These are phyloP conservation scores for Fusarium sp. DNA, from an alignment of 2,329 filamentous ascomycete genomes.

Conservation along the genomic window DNA sequence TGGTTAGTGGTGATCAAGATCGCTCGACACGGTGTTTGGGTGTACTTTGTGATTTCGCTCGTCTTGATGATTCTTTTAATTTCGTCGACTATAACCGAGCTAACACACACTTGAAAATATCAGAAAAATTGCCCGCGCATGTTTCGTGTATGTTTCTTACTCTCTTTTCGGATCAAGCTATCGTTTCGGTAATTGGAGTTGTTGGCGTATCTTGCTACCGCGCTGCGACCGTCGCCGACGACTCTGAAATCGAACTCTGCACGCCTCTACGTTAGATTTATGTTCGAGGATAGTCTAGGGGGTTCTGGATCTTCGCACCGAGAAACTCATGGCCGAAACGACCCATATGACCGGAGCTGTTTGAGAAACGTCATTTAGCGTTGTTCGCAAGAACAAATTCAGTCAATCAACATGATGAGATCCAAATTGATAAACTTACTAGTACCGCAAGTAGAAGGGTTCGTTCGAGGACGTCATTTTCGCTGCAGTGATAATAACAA, in stretches of 20 bases:
- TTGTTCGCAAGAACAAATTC: not conserved
- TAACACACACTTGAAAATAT: slow-evolving; percentile 88
- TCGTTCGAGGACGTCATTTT: slow-evolving; percentile 78
- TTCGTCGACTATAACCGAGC: slow-evolving; percentile 88
- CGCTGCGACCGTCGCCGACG: slow-evolving; percentile 91
- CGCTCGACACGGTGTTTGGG: not conserved
- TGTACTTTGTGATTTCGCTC: slow-evolving; percentile 96
- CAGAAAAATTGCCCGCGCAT: slow-evolving; percentile 4
- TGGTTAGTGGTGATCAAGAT: slow-evolving; percentile 27
- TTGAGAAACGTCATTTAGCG: slow-evolving; percentile 26
- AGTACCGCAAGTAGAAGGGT: slow-evolving; percentile 96
- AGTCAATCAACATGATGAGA: not conserved
- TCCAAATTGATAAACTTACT: slow-evolving; percentile 70
- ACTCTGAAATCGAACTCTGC: slow-evolving; percentile 96
- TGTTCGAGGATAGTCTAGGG: not conserved
- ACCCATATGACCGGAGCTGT: slow-evolving; percentile 95
- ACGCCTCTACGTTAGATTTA: slow-evolving; percentile 20
- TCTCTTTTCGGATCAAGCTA: slow-evolving; percentile 98
- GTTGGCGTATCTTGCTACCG: slow-evolving; percentile 96
- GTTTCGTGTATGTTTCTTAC: slow-evolving; percentile 66
- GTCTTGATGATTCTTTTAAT: slow-evolving; percentile 98
- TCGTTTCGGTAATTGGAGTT: slow-evolving; percentile 99
- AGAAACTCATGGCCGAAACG: slow-evolving; percentile 98
- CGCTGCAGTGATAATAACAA: slow-evolving; percentile 31
- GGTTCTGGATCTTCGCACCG: slow-evolving; percentile 65